Evolutionary conservation across 1,284 basidiomycete genomes (phyloP).

Genomic region (Puccinia novopanici): DNA sequence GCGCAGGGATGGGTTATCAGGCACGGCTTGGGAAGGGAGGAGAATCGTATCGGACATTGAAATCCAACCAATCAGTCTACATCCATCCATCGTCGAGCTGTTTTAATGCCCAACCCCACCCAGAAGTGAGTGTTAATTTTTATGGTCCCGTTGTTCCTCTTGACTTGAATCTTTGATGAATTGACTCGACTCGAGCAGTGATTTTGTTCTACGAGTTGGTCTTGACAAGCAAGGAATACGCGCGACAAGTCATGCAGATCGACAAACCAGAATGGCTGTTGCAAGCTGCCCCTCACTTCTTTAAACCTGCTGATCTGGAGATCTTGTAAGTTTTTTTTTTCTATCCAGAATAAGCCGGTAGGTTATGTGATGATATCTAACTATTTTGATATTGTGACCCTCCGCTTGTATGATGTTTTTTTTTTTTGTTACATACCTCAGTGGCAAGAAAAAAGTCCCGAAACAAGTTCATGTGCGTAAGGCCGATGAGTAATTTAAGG

Average conservation of each 20-base stretch:
- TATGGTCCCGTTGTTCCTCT: neutral
- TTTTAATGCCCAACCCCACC: slow-evolving; percentile 94
- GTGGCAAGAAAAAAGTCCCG: slow-evolving; percentile 48
- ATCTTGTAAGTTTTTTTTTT: slow-evolving; percentile 32
- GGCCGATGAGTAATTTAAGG: slow-evolving; percentile 9
- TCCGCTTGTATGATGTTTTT: neutral
- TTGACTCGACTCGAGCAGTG: slow-evolving; percentile 56
- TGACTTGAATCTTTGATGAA: neutral
- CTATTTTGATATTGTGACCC: neutral
- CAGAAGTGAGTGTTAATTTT: slow-evolving; percentile 61
- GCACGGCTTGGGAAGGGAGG: slow-evolving; percentile 57
- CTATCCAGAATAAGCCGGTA: neutral
- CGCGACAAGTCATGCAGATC: slow-evolving; percentile 93
- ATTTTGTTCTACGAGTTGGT: slow-evolving; percentile 90
- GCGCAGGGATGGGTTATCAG: slow-evolving; percentile 20
- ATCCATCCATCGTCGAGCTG: slow-evolving; percentile 93
- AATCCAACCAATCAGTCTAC: slow-evolving; percentile 92
- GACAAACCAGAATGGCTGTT: slow-evolving; percentile 82
- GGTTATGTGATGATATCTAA: neutral
- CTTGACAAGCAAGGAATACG: slow-evolving; percentile 65
- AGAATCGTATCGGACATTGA: slow-evolving; percentile 67
- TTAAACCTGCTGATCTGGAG: slow-evolving; percentile 65
- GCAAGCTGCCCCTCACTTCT: slow-evolving; percentile 93
- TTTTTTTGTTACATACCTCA: neutral
- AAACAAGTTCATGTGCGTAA: slow-evolving; percentile 42